phyloP scores from a whole-genome alignment of 2,329 filamentous ascomycete genomes.

The Cladosporium cucumerinum region DNA sequence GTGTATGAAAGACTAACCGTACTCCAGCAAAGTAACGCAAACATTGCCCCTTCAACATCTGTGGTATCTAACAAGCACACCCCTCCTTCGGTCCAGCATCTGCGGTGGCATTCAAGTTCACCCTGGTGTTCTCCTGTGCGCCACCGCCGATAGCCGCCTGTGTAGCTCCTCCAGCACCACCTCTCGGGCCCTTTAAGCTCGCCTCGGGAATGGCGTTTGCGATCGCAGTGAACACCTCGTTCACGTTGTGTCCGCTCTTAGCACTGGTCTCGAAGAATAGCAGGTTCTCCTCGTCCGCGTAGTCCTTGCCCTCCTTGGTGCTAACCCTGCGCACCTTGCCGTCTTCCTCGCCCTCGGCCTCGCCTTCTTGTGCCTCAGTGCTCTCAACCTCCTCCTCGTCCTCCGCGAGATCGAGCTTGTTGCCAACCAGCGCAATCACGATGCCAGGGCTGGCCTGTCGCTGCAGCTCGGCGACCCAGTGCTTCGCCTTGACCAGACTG shows the following conservation, averaged over 20 bases:
- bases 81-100: slow-evolving; percentile 78
- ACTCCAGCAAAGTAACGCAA: slow-evolving; percentile 4
- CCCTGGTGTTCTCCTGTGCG: slow-evolving; percentile 63
- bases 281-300: slow-evolving; percentile 90
- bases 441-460: slow-evolving; percentile 94
- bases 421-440: slow-evolving; percentile 93
- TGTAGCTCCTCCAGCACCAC: slow-evolving; percentile 52
- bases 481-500: slow-evolving; percentile 92
- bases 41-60: not conserved
- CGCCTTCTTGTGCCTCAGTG: slow-evolving; percentile 47
- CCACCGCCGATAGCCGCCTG: slow-evolving; percentile 53
- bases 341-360: slow-evolving; percentile 48
- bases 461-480: slow-evolving; percentile 97
- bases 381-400: slow-evolving; percentile 42
- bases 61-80: slow-evolving; percentile 69
- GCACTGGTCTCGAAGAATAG: slow-evolving; percentile 98
- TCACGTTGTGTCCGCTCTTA: slow-evolving; percentile 91
- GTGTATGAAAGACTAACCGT: not conserved
- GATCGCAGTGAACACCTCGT: slow-evolving; percentile 95
- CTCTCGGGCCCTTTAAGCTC: slow-evolving; percentile 82
- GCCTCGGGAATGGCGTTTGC: slow-evolving; percentile 98
- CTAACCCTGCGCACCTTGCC: slow-evolving; percentile 82
- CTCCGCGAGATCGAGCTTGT: slow-evolving; percentile 83
- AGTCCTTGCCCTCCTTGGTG: slow-evolving; percentile 85
- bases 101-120: slow-evolving; percentile 67